Evolutionary conservation across 2,329 filamentous ascomycete genomes (phyloP), one percentile per base, ranked within the genome.

Genomic region (Sordariomycetes sp.): DNA sequence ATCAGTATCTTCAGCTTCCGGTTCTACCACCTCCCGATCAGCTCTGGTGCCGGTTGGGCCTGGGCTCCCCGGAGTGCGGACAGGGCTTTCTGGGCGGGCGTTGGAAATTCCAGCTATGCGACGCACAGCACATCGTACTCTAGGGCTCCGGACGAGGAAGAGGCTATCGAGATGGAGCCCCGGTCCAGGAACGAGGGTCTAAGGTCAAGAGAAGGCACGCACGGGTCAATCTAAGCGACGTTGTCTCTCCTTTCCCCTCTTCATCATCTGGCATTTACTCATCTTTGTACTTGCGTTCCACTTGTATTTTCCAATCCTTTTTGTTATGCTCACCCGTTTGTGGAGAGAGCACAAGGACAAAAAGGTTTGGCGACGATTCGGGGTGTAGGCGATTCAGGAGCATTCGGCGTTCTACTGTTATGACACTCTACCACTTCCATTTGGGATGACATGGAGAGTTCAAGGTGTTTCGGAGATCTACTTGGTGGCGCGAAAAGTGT

Each of bases 31-130:
- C 50, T 63, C 50, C 61, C 61, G 18, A 57, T 63, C 11, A 77
- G 75, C 22, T 79, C 80, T n/a, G 90, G 90, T 7, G 88, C 87
- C 1, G 92, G 92, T 16, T 96, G 91, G 90, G 85, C 89, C 0
- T 96, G 91, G 92, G 90, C 88, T 2, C 86, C 90, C 0, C 79
- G 92, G 55, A 88, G 82, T 65, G 76, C 77, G 51, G 79, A 86
- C 58, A 79, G 89, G 61, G 89, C 90, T 0, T 96, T 92, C 69
- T 90, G 87, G 76, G 85, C 89, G 20, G 88, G 88, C 14, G 79
- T 90, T 1, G 88, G 83, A 1, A 79, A 78, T 51, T 74, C 78
- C 61, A 81, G 79, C 61, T 84, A 81, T 63, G 79, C 78, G 12
- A 78, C 75, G 14, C 71, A 77, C 62, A 68, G 70, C 25, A 20